These are phyloP conservation scores for Odontarrhena argentea DNA, from an alignment of 345 rosid genomes.

Conservation along the genomic window DNA sequence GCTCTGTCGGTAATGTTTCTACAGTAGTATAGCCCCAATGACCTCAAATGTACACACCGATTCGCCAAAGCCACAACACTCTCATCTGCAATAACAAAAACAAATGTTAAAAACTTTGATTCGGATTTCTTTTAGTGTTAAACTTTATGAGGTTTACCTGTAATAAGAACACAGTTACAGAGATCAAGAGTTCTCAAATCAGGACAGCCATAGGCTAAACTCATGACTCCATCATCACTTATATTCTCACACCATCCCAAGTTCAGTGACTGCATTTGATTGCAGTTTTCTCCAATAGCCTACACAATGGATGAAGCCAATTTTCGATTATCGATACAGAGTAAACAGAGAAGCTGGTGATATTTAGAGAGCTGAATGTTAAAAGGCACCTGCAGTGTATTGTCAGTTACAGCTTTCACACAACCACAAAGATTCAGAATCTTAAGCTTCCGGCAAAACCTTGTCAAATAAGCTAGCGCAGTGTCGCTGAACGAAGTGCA, in stretches of 20 bases:
- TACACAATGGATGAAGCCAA: slow-evolving; percentile 26
- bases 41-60: slow-evolving; percentile 70
- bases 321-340: not conserved
- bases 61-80: slow-evolving; percentile 89
- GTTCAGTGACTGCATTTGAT: slow-evolving; percentile 65
- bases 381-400: slow-evolving; percentile 68
- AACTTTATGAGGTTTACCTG: slow-evolving; percentile 53
- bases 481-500: slow-evolving; percentile 73
- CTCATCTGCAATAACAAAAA: slow-evolving; percentile 58
- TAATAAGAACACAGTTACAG: slow-evolving; percentile 77
- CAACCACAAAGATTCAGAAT: slow-evolving; percentile 94
- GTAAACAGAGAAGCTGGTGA: not conserved
- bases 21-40: slow-evolving; percentile 87
- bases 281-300: slow-evolving; percentile 87
- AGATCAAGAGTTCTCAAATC: slow-evolving; percentile 76
- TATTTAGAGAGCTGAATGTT: not conserved
- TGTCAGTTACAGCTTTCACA: slow-evolving; percentile 75
- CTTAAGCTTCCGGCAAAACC: slow-evolving; percentile 62
- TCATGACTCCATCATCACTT: slow-evolving; percentile 81
- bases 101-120: too few relatives aligned
- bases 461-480: slow-evolving; percentile 61
- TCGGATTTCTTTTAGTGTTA: too few relatives aligned
- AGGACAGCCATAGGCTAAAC: slow-evolving; percentile 88
- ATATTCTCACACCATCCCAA: slow-evolving; percentile 97
- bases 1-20: slow-evolving; percentile 87